A percentile compares a stretch with the other conserved stretches of the same genome.
phyloP scores from a whole-genome alignment of 192 early-diverging fungal species.

The Backusella australiensis region DNA sequence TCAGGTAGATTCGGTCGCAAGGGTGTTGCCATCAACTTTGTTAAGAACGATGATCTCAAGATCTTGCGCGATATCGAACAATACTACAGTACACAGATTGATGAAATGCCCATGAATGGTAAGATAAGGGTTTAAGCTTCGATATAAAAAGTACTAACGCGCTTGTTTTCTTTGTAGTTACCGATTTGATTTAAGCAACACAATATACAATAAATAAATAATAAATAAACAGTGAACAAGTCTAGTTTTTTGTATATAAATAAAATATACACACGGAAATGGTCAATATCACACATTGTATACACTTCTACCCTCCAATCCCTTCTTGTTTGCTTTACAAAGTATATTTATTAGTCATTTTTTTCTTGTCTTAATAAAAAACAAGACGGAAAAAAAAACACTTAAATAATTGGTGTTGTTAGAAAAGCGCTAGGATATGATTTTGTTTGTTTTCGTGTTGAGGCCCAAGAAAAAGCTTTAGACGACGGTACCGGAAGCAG shows the following conservation, averaged over 20 bases:
- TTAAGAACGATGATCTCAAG: conserved; percentile 89
- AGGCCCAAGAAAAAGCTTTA: conserved; percentile 8
- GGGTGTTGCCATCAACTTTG: conserved; percentile 99
- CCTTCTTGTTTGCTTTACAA: neutral
- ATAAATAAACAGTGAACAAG: neutral
- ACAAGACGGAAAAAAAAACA: neutral
- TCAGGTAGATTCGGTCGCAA: conserved; percentile 97
- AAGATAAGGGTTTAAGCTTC: neutral
- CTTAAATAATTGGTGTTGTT: neutral
- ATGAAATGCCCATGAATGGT: conserved; percentile 90
- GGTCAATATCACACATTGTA: neutral
- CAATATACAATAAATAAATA: neutral
- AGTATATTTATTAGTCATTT: neutral
- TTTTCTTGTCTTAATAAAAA: neutral
- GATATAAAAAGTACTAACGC: neutral
- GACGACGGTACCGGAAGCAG: conserved; percentile 75
- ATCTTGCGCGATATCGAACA: conserved; percentile 97
- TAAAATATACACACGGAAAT: neutral
- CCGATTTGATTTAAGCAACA: conserved; percentile 13
- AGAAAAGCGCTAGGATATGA: neutral
- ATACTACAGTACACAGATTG: conserved; percentile 96
- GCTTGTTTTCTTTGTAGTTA: neutral
- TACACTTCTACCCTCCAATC: neutral
- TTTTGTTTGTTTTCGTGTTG: neutral
- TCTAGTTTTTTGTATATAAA: neutral